Conservation (phyloP, 345 rosid species). For the Carallia brachiata region DNA sequence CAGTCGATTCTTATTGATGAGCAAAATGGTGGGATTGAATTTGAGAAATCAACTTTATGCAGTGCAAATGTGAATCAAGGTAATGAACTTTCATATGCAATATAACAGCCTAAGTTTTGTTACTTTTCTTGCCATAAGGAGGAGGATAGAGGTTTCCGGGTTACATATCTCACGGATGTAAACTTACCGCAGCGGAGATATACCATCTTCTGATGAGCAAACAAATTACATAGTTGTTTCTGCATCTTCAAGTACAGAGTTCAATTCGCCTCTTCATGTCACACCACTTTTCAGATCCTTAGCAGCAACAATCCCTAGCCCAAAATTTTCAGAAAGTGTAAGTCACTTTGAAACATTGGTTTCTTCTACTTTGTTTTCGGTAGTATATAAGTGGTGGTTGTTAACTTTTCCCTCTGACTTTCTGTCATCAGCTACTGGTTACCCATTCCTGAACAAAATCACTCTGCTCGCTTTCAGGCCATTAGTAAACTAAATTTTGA, state of each 20-base stretch:
- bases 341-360: slow-evolving; percentile 31
- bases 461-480: not conserved
- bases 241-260: slow-evolving; percentile 48
- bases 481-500: not conserved
- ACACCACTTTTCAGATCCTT: slow-evolving; percentile 95
- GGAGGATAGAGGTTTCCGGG: not conserved
- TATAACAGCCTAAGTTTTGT: not conserved
- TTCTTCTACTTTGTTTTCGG: slow-evolving; percentile 5
- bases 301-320: slow-evolving; percentile 97
- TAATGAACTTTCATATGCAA: slow-evolving; percentile 18
- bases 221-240: slow-evolving; percentile 43
- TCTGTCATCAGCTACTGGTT: not conserved
- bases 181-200: slow-evolving; percentile 34
- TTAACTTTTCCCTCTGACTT: not conserved
- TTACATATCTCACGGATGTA: slow-evolving; percentile 17
- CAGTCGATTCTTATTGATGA: slow-evolving; percentile 27
- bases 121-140: slow-evolving; percentile 5
- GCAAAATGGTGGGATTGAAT: slow-evolving; percentile 27
- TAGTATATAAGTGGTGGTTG: not conserved
- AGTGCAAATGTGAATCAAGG: slow-evolving; percentile 47
- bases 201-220: slow-evolving; percentile 40
- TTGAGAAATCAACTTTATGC: slow-evolving; percentile 39
- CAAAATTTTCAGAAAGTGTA: slow-evolving; percentile 97
- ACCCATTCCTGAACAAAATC: not conserved
- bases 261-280: slow-evolving; percentile 77